A percentile compares a stretch with the other conserved stretches of the same genome.
phyloP scores from a whole-genome alignment of 306 rosid genomes.

The Senna tora region DNA sequence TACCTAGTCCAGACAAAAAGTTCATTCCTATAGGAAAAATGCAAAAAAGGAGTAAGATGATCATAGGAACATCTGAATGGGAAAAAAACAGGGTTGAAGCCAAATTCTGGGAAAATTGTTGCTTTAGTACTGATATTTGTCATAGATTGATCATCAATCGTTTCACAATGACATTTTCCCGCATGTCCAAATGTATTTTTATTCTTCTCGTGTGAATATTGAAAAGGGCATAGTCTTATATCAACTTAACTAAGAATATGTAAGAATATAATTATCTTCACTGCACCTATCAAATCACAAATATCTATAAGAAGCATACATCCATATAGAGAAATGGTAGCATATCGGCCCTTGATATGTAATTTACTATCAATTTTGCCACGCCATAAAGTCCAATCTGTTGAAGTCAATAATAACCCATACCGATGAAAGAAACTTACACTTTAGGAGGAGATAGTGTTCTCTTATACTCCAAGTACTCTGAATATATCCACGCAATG shows the following conservation, averaged over 20 bases:
- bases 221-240: neutral
- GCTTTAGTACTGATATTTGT: neutral
- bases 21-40: neutral
- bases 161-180: neutral
- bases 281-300: neutral
- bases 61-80: neutral
- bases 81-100: neutral
- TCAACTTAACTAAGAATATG: neutral
- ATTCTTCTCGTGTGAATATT: neutral
- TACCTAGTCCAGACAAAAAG: neutral
- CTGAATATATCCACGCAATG: conserved; percentile 69
- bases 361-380: neutral
- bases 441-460: conserved; percentile 50
- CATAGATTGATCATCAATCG: neutral
- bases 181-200: neutral
- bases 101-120: neutral
- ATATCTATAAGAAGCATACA: neutral
- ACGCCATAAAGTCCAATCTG: neutral
- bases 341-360: neutral
- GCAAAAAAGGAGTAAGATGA: neutral
- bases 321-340: conserved; percentile 11
- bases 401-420: neutral
- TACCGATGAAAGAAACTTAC: conserved; percentile 47
- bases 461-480: conserved; percentile 62
- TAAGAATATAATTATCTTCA: neutral